Percentiles rank a stretch among this genome's conserved stretches.
Conservation (phyloP, 345 rosid species). For the Eucalyptus paniculata region DNA sequence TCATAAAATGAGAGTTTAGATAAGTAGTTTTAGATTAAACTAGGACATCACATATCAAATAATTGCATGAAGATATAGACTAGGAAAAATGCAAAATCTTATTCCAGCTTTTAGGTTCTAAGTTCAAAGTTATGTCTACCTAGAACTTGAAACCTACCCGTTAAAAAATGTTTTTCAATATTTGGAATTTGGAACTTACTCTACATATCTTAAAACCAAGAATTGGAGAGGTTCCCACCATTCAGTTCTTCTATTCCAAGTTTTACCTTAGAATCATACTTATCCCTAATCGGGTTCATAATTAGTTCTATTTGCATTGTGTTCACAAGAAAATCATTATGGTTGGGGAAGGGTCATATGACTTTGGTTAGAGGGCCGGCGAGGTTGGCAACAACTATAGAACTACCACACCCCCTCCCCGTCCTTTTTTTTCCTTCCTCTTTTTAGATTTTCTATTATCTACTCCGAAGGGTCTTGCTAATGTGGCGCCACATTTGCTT, state of each 20-base stretch:
- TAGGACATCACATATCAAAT: accelerated
- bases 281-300: neutral
- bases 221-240: no score
- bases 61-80: no score
- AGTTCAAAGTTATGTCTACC: accelerated
- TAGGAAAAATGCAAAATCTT: no score
- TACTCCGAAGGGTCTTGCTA: neutral
- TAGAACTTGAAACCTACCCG: no score
- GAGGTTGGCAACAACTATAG: neutral
- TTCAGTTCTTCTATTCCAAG: no score
- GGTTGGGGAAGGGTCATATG: neutral
- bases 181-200: no score
- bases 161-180: no score
- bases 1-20: no score
- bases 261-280: no score
- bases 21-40: no score
- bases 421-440: neutral
- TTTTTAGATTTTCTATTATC: neutral
- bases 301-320: neutral
- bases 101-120: no score
- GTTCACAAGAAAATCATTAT: neutral
- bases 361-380: neutral
- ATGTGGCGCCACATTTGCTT: neutral
- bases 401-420: neutral
- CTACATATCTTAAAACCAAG: no score